Evolutionary conservation across 2,329 filamentous ascomycete genomes (phyloP), one percentile per base, ranked within the genome.

Genomic region (Chrysoporthe puriensis): DNA sequence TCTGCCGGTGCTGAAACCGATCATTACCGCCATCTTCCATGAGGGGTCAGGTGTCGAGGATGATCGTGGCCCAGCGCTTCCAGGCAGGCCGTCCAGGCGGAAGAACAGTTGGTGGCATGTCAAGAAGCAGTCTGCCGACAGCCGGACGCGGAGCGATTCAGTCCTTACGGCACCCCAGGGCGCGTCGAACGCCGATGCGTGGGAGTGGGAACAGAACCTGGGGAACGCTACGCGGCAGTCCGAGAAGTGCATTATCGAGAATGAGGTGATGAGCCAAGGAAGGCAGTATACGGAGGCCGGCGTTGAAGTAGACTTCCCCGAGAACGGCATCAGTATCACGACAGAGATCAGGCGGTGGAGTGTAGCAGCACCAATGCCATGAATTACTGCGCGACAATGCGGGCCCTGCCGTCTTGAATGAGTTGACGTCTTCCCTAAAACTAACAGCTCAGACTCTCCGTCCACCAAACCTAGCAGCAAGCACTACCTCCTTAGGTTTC

Each of bases 1-100:
- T 70, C 80, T 86, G 0, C 85, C 85, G 0, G 85, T 84, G 0
- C 76, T 86, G 50, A 79, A 83, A 6, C 83, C 84, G 2, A 77
- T 84, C 16, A 70, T 85, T 43, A 75, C 77, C 3, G 21, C 72
- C 11, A 75, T 81, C 2, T 77, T 79, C 5, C 34, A 54, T 14
- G 4, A 32, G 7, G 7, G 11, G 26, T 16, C 9, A 81, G 48
- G 26, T 3, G 11, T 14, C 3, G 67, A 75, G 77, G n/a, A 77
- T 76, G 62, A 76, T 79, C 57, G 74, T 76, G 32, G 70, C 70
- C 58, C 54, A 44, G 58, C 43, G 9, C n/a, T 64, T 40, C 26
- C 13, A 4, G 5, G 21, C 52, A 21, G 16, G 32, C 34, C n/a
- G 16, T 4, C 56, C 3, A 13, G 13, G 11, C n/a, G 40, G 6